These are phyloP conservation scores for Camelina laxa DNA, from an alignment of 345 rosid species.

Conservation along the genomic window DNA sequence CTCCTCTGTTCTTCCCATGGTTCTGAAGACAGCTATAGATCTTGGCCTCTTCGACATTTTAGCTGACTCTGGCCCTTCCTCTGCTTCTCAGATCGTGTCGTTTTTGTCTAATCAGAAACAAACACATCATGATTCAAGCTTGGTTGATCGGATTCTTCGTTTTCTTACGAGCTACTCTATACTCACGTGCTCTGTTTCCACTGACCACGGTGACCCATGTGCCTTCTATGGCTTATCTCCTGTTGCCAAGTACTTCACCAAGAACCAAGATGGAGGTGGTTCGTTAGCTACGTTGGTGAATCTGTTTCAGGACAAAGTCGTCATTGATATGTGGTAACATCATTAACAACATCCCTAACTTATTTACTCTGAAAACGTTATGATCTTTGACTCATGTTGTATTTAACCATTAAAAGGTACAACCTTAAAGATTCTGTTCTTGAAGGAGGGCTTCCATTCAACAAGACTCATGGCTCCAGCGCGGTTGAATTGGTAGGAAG, in stretches of 20 bases:
- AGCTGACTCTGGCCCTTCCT: constrained; percentile 25
- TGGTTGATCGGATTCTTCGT: constrained; percentile 35
- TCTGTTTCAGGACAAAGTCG: constrained; percentile 40
- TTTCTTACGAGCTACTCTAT: constrained; percentile 34
- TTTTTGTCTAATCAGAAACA: constrained; percentile 22
- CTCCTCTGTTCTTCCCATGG: constrained; percentile 45
- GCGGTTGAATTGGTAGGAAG: constrained; percentile 39
- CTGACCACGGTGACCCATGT: constrained; percentile 21
- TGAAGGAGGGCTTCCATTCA: constrained; percentile 58
- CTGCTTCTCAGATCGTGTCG: constrained; percentile 32
- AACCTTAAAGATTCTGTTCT: constrained; percentile 52
- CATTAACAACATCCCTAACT: constrained; percentile 14
- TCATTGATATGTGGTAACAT: constrained; percentile 40
- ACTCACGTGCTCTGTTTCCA: constrained; percentile 38
- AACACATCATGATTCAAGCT: constrained; percentile 10
- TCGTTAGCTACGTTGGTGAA: constrained; percentile 42
- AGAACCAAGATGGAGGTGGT: constrained; percentile 33
- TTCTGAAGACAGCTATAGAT: constrained; percentile 40
- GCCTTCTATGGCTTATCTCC: constrained; percentile 36
- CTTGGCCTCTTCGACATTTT: constrained; percentile 40
- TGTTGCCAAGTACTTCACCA: constrained; percentile 42
- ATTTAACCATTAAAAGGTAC: constrained; percentile 43
- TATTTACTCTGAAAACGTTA: constrained; percentile 11
- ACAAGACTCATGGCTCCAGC: constrained; percentile 55
- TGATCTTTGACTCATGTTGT: neutral